phyloP scores from a whole-genome alignment of 148 eudicot species.

The Suaeda aralocaspica region DNA sequence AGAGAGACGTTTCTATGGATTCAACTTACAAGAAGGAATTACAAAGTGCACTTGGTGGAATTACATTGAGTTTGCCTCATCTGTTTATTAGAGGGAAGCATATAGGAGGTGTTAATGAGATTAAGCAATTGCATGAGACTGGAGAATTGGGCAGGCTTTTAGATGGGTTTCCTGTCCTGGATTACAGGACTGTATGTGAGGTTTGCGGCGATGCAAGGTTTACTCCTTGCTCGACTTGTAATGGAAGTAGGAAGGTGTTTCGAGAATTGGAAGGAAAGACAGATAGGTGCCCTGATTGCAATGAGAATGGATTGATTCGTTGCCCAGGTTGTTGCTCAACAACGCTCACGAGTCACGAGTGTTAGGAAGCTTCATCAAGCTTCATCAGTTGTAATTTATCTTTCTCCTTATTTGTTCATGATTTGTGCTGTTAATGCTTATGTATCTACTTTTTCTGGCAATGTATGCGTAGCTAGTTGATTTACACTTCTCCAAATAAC shows the following conservation, averaged over 20 bases:
- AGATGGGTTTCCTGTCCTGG: conserved; percentile 59
- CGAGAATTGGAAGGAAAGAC: conserved; percentile 57
- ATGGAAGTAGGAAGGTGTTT: conserved; percentile 81
- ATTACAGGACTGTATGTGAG: conserved; percentile 54
- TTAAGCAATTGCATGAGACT: conserved; percentile 67
- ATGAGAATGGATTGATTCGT: conserved; percentile 89
- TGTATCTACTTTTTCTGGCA: too few species aligned
- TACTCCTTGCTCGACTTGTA: conserved; percentile 68
- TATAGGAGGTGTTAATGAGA: conserved; percentile 83
- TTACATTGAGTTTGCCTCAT: conserved; percentile 60
- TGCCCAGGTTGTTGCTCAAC: conserved; percentile 78
- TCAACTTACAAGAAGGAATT: conserved; percentile 63
- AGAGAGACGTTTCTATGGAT: conserved; percentile 93
- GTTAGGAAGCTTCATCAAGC: too few species aligned
- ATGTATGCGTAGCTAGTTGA: too few species aligned
- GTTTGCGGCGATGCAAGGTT: conserved; percentile 91
- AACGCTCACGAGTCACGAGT: too few species aligned
- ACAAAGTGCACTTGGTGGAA: conserved; percentile 55
- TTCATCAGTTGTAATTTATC: too few species aligned
- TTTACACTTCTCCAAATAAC: too few species aligned
- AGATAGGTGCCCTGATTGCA: conserved; percentile 67
- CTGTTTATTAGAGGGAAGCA: conserved; percentile 69
- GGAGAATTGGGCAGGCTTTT: conserved; percentile 68
- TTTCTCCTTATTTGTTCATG: too few species aligned
- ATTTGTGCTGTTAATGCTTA: too few species aligned